Base-by-base conservation (phyloP, 192 early-diverging fungal species). In the Coemansia sp. region DNA sequence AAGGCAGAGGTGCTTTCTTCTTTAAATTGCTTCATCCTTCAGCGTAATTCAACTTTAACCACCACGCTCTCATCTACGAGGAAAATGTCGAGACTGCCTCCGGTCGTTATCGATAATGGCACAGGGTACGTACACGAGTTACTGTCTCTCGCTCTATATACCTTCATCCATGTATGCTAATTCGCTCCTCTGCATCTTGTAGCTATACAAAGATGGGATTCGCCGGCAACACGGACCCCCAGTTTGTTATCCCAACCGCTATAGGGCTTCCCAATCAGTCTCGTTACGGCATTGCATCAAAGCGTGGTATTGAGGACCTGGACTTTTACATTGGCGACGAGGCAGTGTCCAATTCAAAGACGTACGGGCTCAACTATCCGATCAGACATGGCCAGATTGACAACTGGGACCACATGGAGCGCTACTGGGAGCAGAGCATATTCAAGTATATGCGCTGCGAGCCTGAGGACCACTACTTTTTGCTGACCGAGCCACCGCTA, bases 351-450 rank as follows among this genome's bases (percentile, higher is more conserved):
- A 95, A 95, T 74, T 87, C 90, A 60, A 96, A 94, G 82, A 90
- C 93, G 12, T 94, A 96, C 72, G 87, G 85, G 9, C 79, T 94
- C 35, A 87, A 88, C 72, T 97, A 96, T 71, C 95, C 96, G 19
- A 93, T 97, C 70, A 87, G 95, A 17, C 97, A 98, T 65, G 97
- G 95, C 27, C 94, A 96, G 81, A 97, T 98, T 66, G 94, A 96
- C 39, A 97, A 97, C 84, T 98, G 95, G 95, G 97, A 98, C 82
- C 88, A 95, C 49, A 98, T 98, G 97, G 97, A 98, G 77, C 90
- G 95, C 64, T 98, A 93, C 84, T 95, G 96, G 91, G 95, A 98
- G 81, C 94, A 96, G 66, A 94, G 89, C 69, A 93, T 98, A 57
- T 98, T 97, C 84, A 93, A 98, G 82, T 96, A 97, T 75, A 73